Percentiles rank a stretch among this genome's conserved stretches.
phyloP scores from a whole-genome alignment of 352 stramenopile genomes.

The Phytophthora vignae region DNA sequence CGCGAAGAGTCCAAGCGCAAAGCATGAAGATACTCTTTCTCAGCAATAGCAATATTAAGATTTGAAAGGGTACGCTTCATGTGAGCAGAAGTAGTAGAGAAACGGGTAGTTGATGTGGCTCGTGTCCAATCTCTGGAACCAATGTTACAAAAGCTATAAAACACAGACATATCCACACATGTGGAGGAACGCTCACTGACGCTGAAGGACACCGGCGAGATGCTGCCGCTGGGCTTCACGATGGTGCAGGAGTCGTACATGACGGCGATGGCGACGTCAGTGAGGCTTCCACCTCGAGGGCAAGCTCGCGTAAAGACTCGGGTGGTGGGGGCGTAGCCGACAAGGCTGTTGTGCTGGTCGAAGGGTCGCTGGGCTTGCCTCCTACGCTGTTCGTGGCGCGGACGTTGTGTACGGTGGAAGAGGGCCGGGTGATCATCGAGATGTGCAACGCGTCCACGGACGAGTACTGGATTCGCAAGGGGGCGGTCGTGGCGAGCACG shows the following conservation, averaged over 20 bases:
- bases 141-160: too few relatives aligned
- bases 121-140: too few relatives aligned
- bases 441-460: slow-evolving; percentile 7
- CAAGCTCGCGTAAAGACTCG: slow-evolving; percentile 2
- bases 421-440: background rate
- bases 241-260: slow-evolving; percentile 1
- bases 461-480: background rate
- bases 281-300: background rate
- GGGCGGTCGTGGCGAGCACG: background rate
- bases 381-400: background rate
- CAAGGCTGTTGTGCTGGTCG: background rate
- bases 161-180: too few relatives aligned
- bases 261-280: background rate
- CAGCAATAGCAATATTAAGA: too few relatives aligned
- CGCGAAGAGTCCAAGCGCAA: too few relatives aligned
- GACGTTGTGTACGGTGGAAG: background rate
- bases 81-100: too few relatives aligned
- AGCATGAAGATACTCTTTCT: too few relatives aligned
- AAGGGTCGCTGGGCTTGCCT: background rate
- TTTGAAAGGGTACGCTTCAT: too few relatives aligned
- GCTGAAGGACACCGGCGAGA: background rate
- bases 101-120: too few relatives aligned
- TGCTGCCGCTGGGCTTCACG: background rate
- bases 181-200: slow-evolving; percentile 1
- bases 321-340: too few relatives aligned